These are phyloP conservation scores for Colletotrichum trifolii DNA, from an alignment of 2,329 filamentous ascomycete genomes.

Conservation along the genomic window DNA sequence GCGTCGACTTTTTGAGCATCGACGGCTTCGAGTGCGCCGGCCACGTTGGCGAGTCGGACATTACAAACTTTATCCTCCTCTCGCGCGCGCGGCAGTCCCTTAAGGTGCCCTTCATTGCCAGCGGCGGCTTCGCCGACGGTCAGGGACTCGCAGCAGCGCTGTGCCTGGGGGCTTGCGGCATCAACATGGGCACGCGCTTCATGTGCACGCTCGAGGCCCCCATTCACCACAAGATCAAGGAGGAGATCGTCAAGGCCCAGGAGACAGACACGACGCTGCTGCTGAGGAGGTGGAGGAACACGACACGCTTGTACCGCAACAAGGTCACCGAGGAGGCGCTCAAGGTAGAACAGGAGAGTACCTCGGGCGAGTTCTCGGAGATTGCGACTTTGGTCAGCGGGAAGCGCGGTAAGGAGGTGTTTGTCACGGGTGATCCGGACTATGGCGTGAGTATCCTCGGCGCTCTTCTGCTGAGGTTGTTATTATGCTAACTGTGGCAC, in stretches of 20 bases:
- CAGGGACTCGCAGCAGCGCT: constrained; percentile 92
- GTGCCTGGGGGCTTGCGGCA: constrained; percentile 87
- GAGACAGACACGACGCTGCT: constrained; percentile 94
- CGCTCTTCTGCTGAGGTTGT: constrained; percentile 30
- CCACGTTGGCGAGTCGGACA: constrained; percentile 87
- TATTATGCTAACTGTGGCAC: constrained; percentile 24
- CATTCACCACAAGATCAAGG: constrained; percentile 93
- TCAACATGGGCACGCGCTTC: constrained; percentile 99
- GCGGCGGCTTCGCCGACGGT: constrained; percentile 94
- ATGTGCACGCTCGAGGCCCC: constrained; percentile 96
- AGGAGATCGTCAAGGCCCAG: constrained; percentile 86
- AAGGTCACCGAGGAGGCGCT: constrained; percentile 85
- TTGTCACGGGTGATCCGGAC: constrained; percentile 90
- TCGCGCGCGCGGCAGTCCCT: constrained; percentile 86
- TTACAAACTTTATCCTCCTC: constrained; percentile 90
- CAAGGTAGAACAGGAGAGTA: constrained; percentile 85
- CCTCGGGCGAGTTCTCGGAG: constrained; percentile 88
- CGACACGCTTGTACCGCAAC: constrained; percentile 87
- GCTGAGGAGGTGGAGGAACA: constrained; percentile 92
- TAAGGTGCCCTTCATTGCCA: constrained; percentile 91
- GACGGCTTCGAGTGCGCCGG: constrained; percentile 98
- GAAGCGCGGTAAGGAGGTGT: constrained; percentile 90
- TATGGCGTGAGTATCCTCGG: constrained; percentile 75
- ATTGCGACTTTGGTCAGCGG: constrained; percentile 89
- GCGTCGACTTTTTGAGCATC: constrained; percentile 95